Base-by-base conservation (phyloP, 2,329 filamentous ascomycete species). In the Fusarium sp. region DNA sequence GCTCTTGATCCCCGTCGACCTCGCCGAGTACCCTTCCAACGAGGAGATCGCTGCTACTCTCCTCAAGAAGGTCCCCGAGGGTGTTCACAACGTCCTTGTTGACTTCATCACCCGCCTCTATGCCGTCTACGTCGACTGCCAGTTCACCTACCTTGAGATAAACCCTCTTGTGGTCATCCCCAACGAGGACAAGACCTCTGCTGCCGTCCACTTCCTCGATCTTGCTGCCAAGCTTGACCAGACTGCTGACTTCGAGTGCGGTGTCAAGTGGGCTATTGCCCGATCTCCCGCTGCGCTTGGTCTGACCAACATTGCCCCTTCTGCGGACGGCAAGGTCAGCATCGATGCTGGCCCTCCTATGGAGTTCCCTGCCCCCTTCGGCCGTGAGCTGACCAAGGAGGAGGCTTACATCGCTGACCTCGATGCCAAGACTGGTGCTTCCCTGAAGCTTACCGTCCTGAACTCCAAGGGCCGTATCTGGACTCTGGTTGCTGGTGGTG, bases 111-210 rank as follows among this genome's bases (percentile, higher is more conserved):
- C 92, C 74, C 89, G 95, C 72, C 86, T 99, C 69, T 99, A 99
- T 77, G 95, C 94, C 72, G 95, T 99, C 82, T 99, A 98, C 75
- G 95, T 98, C 67, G 95, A 99, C 85, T 96, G 92, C 88, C 95
- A 99, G 81, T 99, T 99, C 87, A 98, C 95, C 75, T 99, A 99
- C 84, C 92, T 99, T 71, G 95, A 99, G 82, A 99, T 99, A 85
- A 99, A 99, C 88, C 95, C 95, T 70, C 84, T 99, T 66, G 95
- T 99, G 62, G 95, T 97, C 76, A 94, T 99, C 73, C 95, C 95
- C 78, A 98, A 98, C 79, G 89, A 86, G 68, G 88, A 93, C 72
- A 90, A 86, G 75, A 98, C 94, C 69, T 97, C 93, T 56, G 95
- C 95, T 54, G 90, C 93, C 37, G 95, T 99, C 50, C 87, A 97